Percentiles rank a stretch among this genome's conserved stretches.
Evolutionary conservation across 2,329 filamentous ascomycete genomes (phyloP).

Genomic region (Alternaria sp.): DNA sequence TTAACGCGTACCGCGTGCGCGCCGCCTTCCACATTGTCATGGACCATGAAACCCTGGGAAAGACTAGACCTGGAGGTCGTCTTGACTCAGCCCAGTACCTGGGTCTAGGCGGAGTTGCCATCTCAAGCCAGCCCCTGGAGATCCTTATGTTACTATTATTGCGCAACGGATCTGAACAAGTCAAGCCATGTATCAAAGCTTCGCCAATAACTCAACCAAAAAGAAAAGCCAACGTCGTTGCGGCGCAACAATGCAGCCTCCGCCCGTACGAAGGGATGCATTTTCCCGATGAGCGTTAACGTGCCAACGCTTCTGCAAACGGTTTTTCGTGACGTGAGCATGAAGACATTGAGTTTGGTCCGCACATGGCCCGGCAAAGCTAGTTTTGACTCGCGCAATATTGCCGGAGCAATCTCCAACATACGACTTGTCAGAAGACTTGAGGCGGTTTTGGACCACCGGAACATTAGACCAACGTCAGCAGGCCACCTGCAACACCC

Average conservation of each 20-base stretch:
- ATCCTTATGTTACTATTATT: constrained; percentile 4
- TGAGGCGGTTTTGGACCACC: constrained; percentile 1
- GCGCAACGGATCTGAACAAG: background rate
- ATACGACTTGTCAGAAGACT: background rate
- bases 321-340: constrained; percentile 15
- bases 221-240: background rate
- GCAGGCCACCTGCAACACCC: background rate
- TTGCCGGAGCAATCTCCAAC: constrained; percentile 10
- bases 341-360: constrained; percentile 12
- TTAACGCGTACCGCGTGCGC: constrained; percentile 17
- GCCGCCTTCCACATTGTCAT: constrained; percentile 5
- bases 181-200: background rate
- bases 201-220: background rate
- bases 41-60: constrained; percentile 10
- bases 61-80: background rate
- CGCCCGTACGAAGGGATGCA: background rate
- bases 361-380: constrained; percentile 8
- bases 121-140: constrained; percentile 3
- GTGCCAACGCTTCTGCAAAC: constrained; percentile 14
- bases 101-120: background rate
- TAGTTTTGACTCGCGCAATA: constrained; percentile 19
- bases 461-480: background rate
- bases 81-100: background rate
- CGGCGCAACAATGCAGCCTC: background rate
- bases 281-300: constrained; percentile 3